Base-by-base conservation (phyloP, 805 yeast genomes). In the Cyberlindnera nakhonratchasimensis region DNA sequence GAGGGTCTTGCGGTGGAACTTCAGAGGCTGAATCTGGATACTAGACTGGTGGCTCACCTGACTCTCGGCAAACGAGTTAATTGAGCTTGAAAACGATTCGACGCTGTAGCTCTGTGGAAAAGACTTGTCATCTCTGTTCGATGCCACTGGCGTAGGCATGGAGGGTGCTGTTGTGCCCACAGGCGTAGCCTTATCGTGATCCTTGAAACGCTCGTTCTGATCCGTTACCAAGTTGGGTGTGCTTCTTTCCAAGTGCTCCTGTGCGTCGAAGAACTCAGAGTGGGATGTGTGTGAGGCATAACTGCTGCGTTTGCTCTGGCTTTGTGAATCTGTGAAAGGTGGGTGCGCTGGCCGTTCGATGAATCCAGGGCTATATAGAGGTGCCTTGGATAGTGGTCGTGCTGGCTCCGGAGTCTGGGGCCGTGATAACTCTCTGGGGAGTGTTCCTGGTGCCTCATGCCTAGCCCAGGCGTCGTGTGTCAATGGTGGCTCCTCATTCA, bases 1-100 rank as follows among this genome's bases (percentile, higher is more conserved):
- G 16, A 25, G 6, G 0, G 56, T 50, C 42, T 51, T 55, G 16
- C 40, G 50, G 34, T 55, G 59, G 34, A 58, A 46, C 3, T 44
- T 41, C 43, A 57, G 46, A 7, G 62, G 62, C 29, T 47, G 39
- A 3, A 55, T 46, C 2, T 38, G 40, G 6, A 47, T 39, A 30
- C 48, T 47, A 11, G 53, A 50, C 8, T 40, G 45, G 3, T 29
- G 36, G 10, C 40, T 37, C 33, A 18, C 37, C 13, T 37, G 42
- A 18, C 45, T 39, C 11, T 42, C 39, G 9, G 46, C 38, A n/a
- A 34, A 22, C 5, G 48, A 45, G 7, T 20, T 31, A 10, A 36
- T 28, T 6, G 35, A 34, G 18, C 17, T 25, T 8, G 41, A 31
- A 19, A 41, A 31, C 5, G 45, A 41, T 17, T 41, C 45, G n/a